phyloP scores from a whole-genome alignment of 1,139 yeast species.

The Yamadazyma conglobata region DNA sequence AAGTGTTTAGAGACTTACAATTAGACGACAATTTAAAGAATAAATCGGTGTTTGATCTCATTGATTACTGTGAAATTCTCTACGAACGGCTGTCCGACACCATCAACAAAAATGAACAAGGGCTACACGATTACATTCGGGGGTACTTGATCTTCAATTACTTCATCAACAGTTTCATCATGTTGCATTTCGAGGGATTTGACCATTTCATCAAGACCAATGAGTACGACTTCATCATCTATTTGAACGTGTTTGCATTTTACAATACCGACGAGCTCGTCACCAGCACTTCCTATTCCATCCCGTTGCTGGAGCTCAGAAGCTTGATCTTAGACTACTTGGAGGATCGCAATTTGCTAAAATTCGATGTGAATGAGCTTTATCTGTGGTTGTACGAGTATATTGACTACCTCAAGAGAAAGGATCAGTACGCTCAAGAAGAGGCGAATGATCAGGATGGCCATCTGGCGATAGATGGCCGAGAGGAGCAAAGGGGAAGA shows the following conservation, averaged over 20 bases:
- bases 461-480: background rate
- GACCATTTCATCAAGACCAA: slow-evolving; percentile 37
- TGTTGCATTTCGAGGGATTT: slow-evolving; percentile 44
- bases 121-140: slow-evolving; percentile 28
- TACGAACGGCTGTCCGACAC: slow-evolving; percentile 27
- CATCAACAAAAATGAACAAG: slow-evolving; percentile 18
- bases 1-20: slow-evolving; percentile 38
- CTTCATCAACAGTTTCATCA: slow-evolving; percentile 42
- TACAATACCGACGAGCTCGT: slow-evolving; percentile 32
- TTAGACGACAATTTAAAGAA: slow-evolving; percentile 26
- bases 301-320: slow-evolving; percentile 25
- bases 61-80: slow-evolving; percentile 39
- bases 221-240: slow-evolving; percentile 42
- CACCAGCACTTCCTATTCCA: slow-evolving; percentile 19
- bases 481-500: background rate
- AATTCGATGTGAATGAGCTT: slow-evolving; percentile 36
- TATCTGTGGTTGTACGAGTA: slow-evolving; percentile 41
- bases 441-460: slow-evolving; percentile 1
- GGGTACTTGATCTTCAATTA: slow-evolving; percentile 44
- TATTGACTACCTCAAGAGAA: slow-evolving; percentile 36
- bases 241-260: slow-evolving; percentile 42
- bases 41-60: slow-evolving; percentile 42
- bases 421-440: slow-evolving; percentile 19
- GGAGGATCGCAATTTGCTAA: slow-evolving; percentile 27
- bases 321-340: slow-evolving; percentile 30